Base-by-base conservation (phyloP, 306 rosid species). In the Acacia melanoxylon region DNA sequence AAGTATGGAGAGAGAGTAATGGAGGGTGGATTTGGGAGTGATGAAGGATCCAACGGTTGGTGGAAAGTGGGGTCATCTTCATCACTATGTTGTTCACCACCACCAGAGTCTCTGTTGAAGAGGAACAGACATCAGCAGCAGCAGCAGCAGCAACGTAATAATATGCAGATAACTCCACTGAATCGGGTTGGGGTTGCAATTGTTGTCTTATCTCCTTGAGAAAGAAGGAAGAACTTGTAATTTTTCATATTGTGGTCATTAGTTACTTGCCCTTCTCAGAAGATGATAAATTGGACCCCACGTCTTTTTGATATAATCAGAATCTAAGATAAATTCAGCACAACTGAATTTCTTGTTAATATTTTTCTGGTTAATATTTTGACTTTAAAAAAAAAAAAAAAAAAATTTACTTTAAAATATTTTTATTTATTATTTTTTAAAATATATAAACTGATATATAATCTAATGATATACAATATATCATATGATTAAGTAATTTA, bases 1-100 rank as follows among this genome's bases (percentile, higher is more conserved):
- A 92, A 93, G 88, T 76, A 75, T 77, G 94, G 78, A 61, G 54
- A 84, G 83, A 11, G 33, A 61, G 13, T 12, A 31, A 83, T 91
- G 22, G 98, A 92, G 79, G 90, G 90, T 37, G 78, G 78, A 48
- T 89, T 89, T 81, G 81, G 89, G 83, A 85, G 83, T 46, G 93
- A 90, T 48, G 93, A 90, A 66, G 90, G 90, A 85, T 93, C 99
- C 52, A 89, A 90, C 68, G 92, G 92, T 84, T 93, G 91, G 17
- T 92, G 99, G 97, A 63, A 76, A 25, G 87, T 87, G 69, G 94
- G 84, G 82, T 80, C 96, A 35, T 84, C 89, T 16, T 85, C 73
- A 20, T 69, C 89, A 20, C 82, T 79, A 10, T 86, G 48, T 79
- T 84, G 89, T 17, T 75, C 90, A 2, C 77, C 89, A 29, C 77